Evolutionary conservation across 2,329 filamentous ascomycete species (phyloP).

Genomic region (Microcyclosporella mali): DNA sequence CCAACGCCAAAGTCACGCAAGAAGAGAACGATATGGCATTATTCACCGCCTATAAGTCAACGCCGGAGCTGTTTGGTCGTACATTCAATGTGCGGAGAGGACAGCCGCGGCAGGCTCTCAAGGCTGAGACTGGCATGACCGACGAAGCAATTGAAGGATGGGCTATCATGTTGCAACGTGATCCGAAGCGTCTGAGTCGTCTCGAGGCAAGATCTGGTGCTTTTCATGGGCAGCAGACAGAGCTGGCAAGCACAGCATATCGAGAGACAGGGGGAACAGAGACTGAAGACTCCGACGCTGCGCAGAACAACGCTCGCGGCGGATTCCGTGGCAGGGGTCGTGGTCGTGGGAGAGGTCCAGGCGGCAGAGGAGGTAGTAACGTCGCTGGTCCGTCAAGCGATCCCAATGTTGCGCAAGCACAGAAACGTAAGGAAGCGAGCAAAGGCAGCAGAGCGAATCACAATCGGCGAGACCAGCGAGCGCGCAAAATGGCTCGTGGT

Average conservation of each 20-base stretch:
- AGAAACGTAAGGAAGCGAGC: constrained; percentile 70
- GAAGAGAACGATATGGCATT: constrained; percentile 60
- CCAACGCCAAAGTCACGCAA: constrained; percentile 27
- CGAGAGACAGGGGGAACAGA: constrained; percentile 48
- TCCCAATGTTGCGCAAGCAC: constrained; percentile 63
- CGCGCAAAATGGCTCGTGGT: constrained; percentile 56
- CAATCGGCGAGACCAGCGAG: constrained; percentile 67
- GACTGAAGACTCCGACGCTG: constrained; percentile 51
- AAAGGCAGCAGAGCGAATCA: constrained; percentile 82
- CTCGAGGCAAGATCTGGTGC: constrained; percentile 65
- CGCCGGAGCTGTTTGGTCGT: constrained; percentile 61
- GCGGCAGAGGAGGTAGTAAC: constrained; percentile 41
- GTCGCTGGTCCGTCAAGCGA: constrained; percentile 61
- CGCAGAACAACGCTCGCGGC: constrained; percentile 35
- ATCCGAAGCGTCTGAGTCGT: constrained; percentile 60
- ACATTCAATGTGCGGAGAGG: constrained; percentile 64
- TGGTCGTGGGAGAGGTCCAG: constrained; percentile 43
- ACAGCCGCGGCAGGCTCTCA: constrained; percentile 56
- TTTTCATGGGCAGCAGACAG: constrained; percentile 60
- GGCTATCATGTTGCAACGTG: constrained; percentile 75
- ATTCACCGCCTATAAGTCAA: constrained; percentile 64
- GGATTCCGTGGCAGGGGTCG: constrained; percentile 44
- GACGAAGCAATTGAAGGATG: constrained; percentile 94
- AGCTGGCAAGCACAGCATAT: constrained; percentile 63
- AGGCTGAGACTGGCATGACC: constrained; percentile 75